Evolutionary conservation across 805 yeast species (phyloP).

Genomic region (Starmera amethionina): DNA sequence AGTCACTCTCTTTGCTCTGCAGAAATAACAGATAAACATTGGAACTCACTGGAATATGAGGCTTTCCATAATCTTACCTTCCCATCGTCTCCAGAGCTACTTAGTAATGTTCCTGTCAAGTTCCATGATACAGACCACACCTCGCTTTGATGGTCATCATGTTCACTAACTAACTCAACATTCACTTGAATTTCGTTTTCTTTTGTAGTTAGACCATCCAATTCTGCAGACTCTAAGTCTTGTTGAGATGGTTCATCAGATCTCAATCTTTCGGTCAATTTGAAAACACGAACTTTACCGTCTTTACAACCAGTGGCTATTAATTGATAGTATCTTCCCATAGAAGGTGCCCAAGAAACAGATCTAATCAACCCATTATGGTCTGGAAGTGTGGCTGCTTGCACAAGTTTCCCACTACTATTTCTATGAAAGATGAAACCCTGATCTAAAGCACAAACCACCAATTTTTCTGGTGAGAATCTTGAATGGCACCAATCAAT

Average conservation of each 20-base stretch:
- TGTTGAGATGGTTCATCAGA: constrained; percentile 3
- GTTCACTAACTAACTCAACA: constrained; percentile 54
- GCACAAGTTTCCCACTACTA: constrained; percentile 38
- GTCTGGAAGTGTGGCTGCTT: constrained; percentile 63
- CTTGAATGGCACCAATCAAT: constrained; percentile 88
- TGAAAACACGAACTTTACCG: constrained; percentile 82
- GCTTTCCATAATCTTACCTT: constrained; percentile 88
- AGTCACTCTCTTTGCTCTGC: constrained; percentile 31
- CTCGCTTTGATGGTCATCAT: constrained; percentile 74
- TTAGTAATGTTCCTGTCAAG: constrained; percentile 80
- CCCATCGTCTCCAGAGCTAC: constrained; percentile 95
- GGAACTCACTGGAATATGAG: constrained; percentile 75
- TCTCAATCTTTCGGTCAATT: constrained; percentile 39
- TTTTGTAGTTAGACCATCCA: constrained; percentile 15
- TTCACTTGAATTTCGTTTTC: constrained; percentile 20
- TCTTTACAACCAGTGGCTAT: constrained; percentile 96
- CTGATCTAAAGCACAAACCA: constrained; percentile 79
- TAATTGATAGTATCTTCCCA: constrained; percentile 82
- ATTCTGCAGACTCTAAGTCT: constrained; percentile 9
- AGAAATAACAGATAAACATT: constrained; percentile 79
- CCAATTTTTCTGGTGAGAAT: constrained; percentile 70
- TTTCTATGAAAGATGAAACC: constrained; percentile 66
- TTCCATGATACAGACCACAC: constrained; percentile 98
- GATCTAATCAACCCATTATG: constrained; percentile 82
- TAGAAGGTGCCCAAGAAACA: constrained; percentile 93